Evolutionary conservation across 768 basidiomycete genomes (phyloP).

Genomic region (Lactifluus pinguis): DNA sequence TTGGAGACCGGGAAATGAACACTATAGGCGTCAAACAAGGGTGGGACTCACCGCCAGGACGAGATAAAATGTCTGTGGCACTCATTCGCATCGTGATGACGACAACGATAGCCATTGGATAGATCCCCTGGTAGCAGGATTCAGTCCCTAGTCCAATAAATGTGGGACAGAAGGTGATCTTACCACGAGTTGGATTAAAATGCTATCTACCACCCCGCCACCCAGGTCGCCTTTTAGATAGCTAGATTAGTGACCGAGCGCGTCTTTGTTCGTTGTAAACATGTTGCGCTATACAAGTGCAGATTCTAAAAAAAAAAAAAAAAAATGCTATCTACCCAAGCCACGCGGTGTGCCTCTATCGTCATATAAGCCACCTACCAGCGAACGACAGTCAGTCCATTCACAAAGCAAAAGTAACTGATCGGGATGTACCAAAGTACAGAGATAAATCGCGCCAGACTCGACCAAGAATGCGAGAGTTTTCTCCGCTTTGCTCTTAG

Average conservation of each 20-base stretch:
- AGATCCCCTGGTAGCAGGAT: background rate
- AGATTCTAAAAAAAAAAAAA: too few relatives aligned
- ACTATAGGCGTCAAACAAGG: background rate
- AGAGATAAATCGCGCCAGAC: slow-evolving; percentile 1
- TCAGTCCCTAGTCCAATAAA: background rate
- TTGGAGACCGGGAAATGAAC: background rate
- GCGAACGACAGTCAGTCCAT: background rate
- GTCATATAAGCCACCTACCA: background rate
- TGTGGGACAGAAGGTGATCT: background rate
- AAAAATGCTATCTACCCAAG: background rate
- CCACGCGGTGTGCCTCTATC: background rate
- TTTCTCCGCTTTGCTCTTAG: background rate
- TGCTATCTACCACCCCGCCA: too few relatives aligned
- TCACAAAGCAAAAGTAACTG: background rate
- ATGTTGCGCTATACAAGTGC: too few relatives aligned
- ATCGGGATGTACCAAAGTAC: background rate
- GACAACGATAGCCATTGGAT: slow-evolving; percentile 4
- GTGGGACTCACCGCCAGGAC: background rate
- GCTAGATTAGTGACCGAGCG: too few relatives aligned
- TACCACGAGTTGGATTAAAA: slow-evolving; percentile 6
- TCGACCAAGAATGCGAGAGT: slow-evolving; percentile 2
- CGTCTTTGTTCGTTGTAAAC: too few relatives aligned
- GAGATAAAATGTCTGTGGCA: background rate
- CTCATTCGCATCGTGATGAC: slow-evolving; percentile 8
- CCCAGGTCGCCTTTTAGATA: too few relatives aligned